Base-by-base conservation (phyloP, 495 filamentous ascomycete species). In the Trichoderma virens region DNA sequence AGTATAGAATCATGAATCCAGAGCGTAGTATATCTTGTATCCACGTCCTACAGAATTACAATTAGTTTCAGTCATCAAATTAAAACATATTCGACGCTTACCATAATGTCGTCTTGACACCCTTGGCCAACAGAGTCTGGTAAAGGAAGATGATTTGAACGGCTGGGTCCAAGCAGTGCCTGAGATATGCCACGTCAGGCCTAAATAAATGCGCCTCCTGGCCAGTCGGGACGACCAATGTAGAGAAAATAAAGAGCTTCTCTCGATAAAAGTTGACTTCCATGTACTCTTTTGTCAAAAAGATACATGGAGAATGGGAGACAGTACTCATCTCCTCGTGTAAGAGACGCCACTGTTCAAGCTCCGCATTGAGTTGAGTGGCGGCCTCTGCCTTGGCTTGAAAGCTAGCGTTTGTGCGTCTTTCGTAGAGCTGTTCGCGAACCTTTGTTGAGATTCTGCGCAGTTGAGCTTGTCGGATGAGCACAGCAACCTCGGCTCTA, bases 241-340 rank as follows among this genome's bases (percentile, higher is more conserved):
- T 20, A 25, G 45, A 51, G n/a, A n/a, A 51, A n/a, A 51, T 51
- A n/a, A 51, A 51, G n/a, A 51, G 45, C n/a, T 20, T 51, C 45
- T 51, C 45, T 51, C 45, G 45, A 8, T 51, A 25, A 51, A 20
- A 51, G n/a, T 51, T 51, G 16, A 51, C 45, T 20, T 51, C 45
- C 45, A 51, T 51, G n/a, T 51, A 51, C n/a, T 51, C 45, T n/a
- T n/a, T 51, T 20, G 45, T 51, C 8, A 20, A 7, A 51, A 51
- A 51, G n/a, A 51, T 51, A n/a, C 45, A 51, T 16, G 45, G 45
- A n/a, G 45, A 51, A 5, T 51, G 45, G 9, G 45, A 3, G 16
- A 51, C 23, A 2, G 45, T 51, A 8, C 45, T 51, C 3, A 51
- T 51, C n/a, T 51, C 45, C n/a, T 2, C 45, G n/a, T 51, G 45